Conservation (phyloP, 2,329 filamentous ascomycete genomes). For the Verticillium nubilum region DNA sequence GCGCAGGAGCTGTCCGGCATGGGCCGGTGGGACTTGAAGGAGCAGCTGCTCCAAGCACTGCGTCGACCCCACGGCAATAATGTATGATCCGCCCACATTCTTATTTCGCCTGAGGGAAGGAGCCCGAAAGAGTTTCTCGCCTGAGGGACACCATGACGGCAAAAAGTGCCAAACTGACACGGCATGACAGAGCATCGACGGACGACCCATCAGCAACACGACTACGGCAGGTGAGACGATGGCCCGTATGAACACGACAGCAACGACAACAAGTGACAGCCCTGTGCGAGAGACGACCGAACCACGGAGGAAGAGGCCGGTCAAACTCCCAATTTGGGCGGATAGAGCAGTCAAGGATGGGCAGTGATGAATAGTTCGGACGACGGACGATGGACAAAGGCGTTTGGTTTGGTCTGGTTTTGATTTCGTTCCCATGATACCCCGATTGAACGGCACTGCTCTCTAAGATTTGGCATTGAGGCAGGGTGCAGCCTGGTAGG, state of each 20-base stretch:
- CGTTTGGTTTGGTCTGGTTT: background rate
- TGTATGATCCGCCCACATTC: slow-evolving; percentile 20
- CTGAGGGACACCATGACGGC: background rate
- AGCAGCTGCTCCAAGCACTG: slow-evolving; percentile 13
- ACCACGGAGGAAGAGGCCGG: slow-evolving; percentile 2
- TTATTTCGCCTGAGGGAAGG: background rate
- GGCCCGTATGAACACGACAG: slow-evolving; percentile 10
- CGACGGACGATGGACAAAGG: background rate
- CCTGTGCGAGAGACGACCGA: slow-evolving; percentile 27
- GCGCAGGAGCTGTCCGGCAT: slow-evolving; percentile 19
- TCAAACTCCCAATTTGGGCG: slow-evolving; percentile 24
- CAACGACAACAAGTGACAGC: background rate
- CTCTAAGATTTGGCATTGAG: background rate
- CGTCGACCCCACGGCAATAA: slow-evolving; percentile 19
- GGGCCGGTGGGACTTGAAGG: slow-evolving; percentile 17
- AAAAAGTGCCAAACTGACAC: background rate
- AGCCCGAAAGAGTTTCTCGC: background rate
- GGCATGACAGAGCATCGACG: background rate
- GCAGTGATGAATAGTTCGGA: background rate
- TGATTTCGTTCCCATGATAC: background rate
- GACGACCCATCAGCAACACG: slow-evolving; percentile 1
- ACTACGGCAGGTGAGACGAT: background rate
- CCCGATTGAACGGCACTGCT: background rate
- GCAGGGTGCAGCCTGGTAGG: no score
- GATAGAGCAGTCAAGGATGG: slow-evolving; percentile 17